Evolutionary conservation across 805 yeast genomes (phyloP), one percentile per base, ranked within the genome.

Genomic region (Isabelozyma pseudorhagii): DNA sequence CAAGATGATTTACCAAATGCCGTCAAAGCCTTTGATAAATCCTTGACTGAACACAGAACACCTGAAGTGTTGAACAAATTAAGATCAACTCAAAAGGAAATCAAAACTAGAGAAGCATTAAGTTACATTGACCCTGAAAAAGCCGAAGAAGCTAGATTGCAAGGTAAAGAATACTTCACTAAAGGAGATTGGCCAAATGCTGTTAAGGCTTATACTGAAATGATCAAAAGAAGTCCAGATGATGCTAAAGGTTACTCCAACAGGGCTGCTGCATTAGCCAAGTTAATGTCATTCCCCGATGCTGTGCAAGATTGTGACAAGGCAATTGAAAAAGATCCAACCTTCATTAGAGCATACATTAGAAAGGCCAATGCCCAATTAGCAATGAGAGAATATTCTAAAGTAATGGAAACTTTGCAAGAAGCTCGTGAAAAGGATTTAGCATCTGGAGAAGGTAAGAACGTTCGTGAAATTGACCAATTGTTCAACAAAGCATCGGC

Each of bases 191-290:
- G 97, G 97, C 98, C 99, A 54, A 84, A 78, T 56, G 97, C 98
- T 18, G 97, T 94, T 42, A 87, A 88, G 68, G 87, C 96, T 4
- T 94, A 94, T 72, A 79, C 96, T 45, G 99, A 94, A 73, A 94
- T 94, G 92, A 78, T 93, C 61, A 89, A 91, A 74, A 87, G 99
- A 68, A 91, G 92, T n/a, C 99, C 99, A 50, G 83, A 83, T 49
- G 98, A 94, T 70, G 96, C 96, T 21, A 84, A 97, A 70, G 98
- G 97, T 50, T 94, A 91, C 71, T 91, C 96, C 36, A 94, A 94
- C 77, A 87, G 99, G 73, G 99, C 99, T 47, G 99, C 99, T 39
- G 97, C 97, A 1, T 81, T 87, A 66, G 85, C 96, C 44, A 94
- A 94, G 72, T 81, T 94, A 58, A 83, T 93, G 88, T 89, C 97